Conservation (phyloP, 1,139 yeast species). For the Kluyveromyces sp. region DNA sequence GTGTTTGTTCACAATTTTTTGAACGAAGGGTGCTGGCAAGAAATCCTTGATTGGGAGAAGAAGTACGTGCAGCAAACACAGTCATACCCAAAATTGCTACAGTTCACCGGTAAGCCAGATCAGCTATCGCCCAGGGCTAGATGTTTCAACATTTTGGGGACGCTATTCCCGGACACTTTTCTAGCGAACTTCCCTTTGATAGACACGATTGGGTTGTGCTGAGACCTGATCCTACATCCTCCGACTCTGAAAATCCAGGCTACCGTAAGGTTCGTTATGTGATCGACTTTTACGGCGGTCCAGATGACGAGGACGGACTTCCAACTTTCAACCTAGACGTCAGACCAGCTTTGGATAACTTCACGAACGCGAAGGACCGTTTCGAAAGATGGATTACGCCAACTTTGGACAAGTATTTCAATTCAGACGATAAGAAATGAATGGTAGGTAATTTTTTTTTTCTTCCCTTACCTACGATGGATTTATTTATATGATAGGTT, state of each 20-base stretch:
- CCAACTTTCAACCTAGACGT: slow-evolving; percentile 91
- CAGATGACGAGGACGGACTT: slow-evolving; percentile 78
- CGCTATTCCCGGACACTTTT: slow-evolving; percentile 64
- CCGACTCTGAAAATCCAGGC: slow-evolving; percentile 31
- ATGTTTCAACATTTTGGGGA: slow-evolving; percentile 57
- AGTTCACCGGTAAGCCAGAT: slow-evolving; percentile 89
- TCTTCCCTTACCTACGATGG: neutral
- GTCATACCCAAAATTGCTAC: slow-evolving; percentile 65
- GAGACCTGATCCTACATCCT: slow-evolving; percentile 37
- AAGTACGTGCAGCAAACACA: slow-evolving; percentile 44
- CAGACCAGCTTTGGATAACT: slow-evolving; percentile 82
- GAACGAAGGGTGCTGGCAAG: slow-evolving; percentile 98
- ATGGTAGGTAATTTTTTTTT: neutral
- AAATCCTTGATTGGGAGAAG: slow-evolving; percentile 85
- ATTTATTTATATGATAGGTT: neutral
- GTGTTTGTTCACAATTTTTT: slow-evolving; percentile 93
- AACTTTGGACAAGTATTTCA: slow-evolving; percentile 21
- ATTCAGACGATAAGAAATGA: neutral
- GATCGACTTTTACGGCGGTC: slow-evolving; percentile 94
- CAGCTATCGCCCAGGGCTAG: slow-evolving; percentile 85
- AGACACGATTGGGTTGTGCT: slow-evolving; percentile 98
- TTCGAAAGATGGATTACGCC: slow-evolving; percentile 45
- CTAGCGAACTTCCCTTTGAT: slow-evolving; percentile 85
- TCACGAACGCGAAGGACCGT: slow-evolving; percentile 59
- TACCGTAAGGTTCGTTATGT: slow-evolving; percentile 78